Evolutionary conservation across 192 early-diverging fungal species (phyloP).

Genomic region (Gigaspora rosea): DNA sequence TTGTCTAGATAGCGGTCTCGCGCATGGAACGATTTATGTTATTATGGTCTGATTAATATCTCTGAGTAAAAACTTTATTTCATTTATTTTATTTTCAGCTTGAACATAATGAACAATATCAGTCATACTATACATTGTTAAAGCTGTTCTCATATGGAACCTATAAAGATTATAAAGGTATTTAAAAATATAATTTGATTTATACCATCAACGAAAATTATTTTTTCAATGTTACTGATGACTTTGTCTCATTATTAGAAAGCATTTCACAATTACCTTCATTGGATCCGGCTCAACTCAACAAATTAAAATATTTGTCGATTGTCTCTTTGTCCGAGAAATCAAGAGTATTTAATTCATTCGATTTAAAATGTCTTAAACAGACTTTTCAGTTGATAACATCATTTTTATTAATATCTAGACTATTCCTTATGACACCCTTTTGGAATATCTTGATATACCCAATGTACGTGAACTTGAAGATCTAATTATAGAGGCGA

Average conservation of each 20-base stretch:
- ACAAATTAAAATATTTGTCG: conserved; percentile 73
- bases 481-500: conserved; percentile 85
- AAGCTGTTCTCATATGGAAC: conserved; percentile 83
- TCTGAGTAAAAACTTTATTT: neutral
- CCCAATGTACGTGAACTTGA: conserved; percentile 81
- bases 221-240: neutral
- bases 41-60: no score
- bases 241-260: conserved; percentile 39
- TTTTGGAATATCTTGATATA: conserved; percentile 70
- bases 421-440: conserved; percentile 68
- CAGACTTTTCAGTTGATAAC: neutral
- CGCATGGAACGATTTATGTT: neutral
- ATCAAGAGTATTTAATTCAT: conserved; percentile 50
- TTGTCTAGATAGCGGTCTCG: neutral
- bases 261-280: conserved; percentile 49
- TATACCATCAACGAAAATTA: neutral
- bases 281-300: conserved; percentile 49
- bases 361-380: neutral
- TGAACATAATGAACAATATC: conserved; percentile 49
- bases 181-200: neutral
- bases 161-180: conserved; percentile 76
- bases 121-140: conserved; percentile 58
- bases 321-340: conserved; percentile 73
- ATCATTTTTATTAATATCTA: conserved; percentile 32
- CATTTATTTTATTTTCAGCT: conserved; percentile 36